Base-by-base conservation (phyloP, 164 flowering plant species). In the Tinospora cordifolia region DNA sequence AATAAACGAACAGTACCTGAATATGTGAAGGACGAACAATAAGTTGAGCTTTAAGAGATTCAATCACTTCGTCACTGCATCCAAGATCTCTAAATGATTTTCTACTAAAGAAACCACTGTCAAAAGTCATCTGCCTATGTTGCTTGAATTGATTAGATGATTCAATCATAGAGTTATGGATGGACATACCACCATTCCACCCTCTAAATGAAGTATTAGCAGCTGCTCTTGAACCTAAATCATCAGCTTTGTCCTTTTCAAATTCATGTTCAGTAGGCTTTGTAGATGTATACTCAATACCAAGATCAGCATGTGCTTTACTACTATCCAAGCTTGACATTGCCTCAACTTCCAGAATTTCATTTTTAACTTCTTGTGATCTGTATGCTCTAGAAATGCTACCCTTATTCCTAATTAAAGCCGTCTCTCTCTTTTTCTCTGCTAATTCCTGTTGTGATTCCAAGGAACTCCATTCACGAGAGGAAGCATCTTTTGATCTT, bases 11-110 rank as follows among this genome's bases (percentile, higher is more conserved):
- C n/a, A 44, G 22, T 81, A 94, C 98, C 97, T 94, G 97, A 82
- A 94, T 90, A 78, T 82, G 87, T n/a, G 98, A 90, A 75, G 97
- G 93, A 59, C 91, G 90, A 15, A 68, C 14, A 65, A 83, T 84
- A 65, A 15, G 72, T 69, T 79, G 93, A 54, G 40, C 79, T 71
- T 77, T 86, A 17, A 94, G 78, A 67, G 89, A 80, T 51, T 87
- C 82, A 69, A 89, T 86, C 84, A 94, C 76, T 69, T 83, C 80
- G 0, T 87, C 88, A 77, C 62, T 79, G 80, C 93, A 91, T 0
- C 95, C 96, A 67, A 90, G 40, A 44, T 87, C 93, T 68, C 40
- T 78, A 74, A 91, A 94, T 21, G 89, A 77, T 72, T 88, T 87
- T 67, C 83, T 73, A 70, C 96, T 89, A 65, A 86, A 90, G 81